Percentiles rank a stretch among this genome's conserved stretches.
Evolutionary conservation across 352 stramenopile genomes (phyloP).

Genomic region (Pythium brachiatum): DNA sequence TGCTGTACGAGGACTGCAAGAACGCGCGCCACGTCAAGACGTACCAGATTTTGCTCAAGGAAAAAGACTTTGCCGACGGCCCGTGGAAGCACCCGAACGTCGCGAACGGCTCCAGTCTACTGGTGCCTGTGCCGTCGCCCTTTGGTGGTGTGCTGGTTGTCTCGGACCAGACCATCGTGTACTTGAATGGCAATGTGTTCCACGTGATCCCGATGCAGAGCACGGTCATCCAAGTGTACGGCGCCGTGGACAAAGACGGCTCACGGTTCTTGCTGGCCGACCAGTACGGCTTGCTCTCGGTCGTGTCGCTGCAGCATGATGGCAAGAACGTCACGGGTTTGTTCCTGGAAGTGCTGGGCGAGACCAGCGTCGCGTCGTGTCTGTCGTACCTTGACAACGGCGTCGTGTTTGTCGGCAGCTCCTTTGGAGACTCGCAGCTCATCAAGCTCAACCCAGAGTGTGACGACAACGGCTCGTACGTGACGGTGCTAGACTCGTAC

Average conservation of each 20-base stretch:
- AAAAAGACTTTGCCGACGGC: conserved; percentile 89
- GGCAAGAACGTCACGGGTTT: conserved; percentile 74
- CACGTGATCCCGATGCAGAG: conserved; percentile 91
- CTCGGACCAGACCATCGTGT: conserved; percentile 90
- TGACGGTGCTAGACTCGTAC: conserved; percentile 96
- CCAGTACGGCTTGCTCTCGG: conserved; percentile 87
- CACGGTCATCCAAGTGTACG: conserved; percentile 89
- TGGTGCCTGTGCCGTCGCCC: conserved; percentile 86
- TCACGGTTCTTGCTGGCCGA: conserved; percentile 88
- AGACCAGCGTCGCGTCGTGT: conserved; percentile 88
- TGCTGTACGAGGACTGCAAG: conserved; percentile 91
- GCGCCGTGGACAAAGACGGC: conserved; percentile 84
- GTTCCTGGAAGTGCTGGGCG: conserved; percentile 93
- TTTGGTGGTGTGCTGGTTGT: conserved; percentile 89
- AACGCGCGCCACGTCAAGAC: conserved; percentile 90
- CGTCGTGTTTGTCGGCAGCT: conserved; percentile 94
- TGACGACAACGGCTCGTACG: conserved; percentile 82
- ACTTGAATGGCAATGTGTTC: conserved; percentile 87
- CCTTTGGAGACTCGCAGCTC: conserved; percentile 94
- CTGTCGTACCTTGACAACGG: conserved; percentile 95
- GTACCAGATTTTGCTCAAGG: conserved; percentile 87
- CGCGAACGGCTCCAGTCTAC: conserved; percentile 78
- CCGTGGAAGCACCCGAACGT: conserved; percentile 90
- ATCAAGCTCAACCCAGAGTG: conserved; percentile 89
- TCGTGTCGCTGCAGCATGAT: conserved; percentile 83